Evolutionary conservation across 2,329 filamentous ascomycete genomes (phyloP).

Genomic region (Sclerotinia minor): DNA sequence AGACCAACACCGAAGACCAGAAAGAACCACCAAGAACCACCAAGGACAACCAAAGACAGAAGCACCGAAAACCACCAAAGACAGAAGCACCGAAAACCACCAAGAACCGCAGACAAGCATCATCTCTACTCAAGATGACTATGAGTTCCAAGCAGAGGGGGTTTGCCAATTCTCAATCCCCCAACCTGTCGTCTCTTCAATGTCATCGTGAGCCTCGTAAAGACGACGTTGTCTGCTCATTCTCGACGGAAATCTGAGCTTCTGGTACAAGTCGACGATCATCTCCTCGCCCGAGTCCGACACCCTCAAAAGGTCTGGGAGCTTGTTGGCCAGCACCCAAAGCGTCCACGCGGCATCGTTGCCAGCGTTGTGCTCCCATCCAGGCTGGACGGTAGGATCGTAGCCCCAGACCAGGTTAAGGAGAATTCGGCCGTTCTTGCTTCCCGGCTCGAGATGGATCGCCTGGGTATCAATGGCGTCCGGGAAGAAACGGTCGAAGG

Average conservation of each 20-base stretch:
- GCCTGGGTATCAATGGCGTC: not conserved
- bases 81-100: too few species aligned
- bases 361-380: slow-evolving; percentile 21
- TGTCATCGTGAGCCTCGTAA: too few species aligned
- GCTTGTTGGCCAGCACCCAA: slow-evolving; percentile 4
- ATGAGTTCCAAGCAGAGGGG: too few species aligned
- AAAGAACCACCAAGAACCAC: too few species aligned
- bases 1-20: too few species aligned
- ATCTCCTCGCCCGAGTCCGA: not conserved
- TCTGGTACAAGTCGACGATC: not conserved
- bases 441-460: not conserved
- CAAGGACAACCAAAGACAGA: too few species aligned
- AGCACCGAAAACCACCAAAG: too few species aligned
- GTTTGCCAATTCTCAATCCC: too few species aligned
- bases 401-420: not conserved
- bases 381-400: rapidly evolving
- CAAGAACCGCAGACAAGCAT: too few species aligned
- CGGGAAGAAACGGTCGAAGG: not conserved
- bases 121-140: too few species aligned
- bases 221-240: too few species aligned
- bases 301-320: not conserved
- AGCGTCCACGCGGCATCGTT: slow-evolving; percentile 15
- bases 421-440: not conserved
- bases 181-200: too few species aligned
- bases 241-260: not conserved